Base-by-base conservation (phyloP, 2,329 filamentous ascomycete genomes). In the Rugonectria rugulosa region DNA sequence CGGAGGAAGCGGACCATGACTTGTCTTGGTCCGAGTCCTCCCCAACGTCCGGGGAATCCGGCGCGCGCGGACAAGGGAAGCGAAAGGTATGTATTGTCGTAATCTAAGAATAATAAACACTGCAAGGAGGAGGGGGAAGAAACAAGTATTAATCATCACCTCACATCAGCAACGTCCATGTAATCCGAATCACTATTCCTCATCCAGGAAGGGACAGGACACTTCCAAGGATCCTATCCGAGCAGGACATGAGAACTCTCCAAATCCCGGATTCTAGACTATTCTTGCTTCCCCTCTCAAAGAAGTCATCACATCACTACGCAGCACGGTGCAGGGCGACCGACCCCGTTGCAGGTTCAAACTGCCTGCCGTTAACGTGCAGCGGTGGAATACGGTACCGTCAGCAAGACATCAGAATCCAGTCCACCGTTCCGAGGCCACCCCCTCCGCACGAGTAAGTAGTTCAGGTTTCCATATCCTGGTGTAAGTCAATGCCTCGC, bases 141-240 rank as follows among this genome's bases (percentile, higher is more conserved):
- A 29, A 11, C 24, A 21, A 20, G 26, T 20, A 7, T 24, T 27
- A 42, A 55, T 52, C 45, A 62, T 65, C 62, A 54, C 52, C 65
- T 64, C 62, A 54, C 52, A 66, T 64, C 62, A 66, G 60, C 63
- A 58, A 45, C 20, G 19, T 19, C 15, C 32, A 36, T 15, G 20
- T 23, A 50, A 11, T 42, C 27, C 7, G 11, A 6, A 20, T 41
- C 23, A 43, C 37, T 26, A 26, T 40, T 46, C 41, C 41, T 23
- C 21, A 45, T 44, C 21, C 20, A 27, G 43, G 29, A 27, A 42
- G 20, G 12, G 5, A 19, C n/a, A n/a, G 31, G 36, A 27, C 38
- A 37, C 17, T 54, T 46, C 21, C 34, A 53, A 44, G 40, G 55
- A 49, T 51, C 45, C 47, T 53, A 63, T 51, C 57, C 56, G 52